Evolutionary conservation across 805 yeast genomes (phyloP), one percentile per base, ranked within the genome.

Genomic region (Hanseniaspora valbyensis): DNA sequence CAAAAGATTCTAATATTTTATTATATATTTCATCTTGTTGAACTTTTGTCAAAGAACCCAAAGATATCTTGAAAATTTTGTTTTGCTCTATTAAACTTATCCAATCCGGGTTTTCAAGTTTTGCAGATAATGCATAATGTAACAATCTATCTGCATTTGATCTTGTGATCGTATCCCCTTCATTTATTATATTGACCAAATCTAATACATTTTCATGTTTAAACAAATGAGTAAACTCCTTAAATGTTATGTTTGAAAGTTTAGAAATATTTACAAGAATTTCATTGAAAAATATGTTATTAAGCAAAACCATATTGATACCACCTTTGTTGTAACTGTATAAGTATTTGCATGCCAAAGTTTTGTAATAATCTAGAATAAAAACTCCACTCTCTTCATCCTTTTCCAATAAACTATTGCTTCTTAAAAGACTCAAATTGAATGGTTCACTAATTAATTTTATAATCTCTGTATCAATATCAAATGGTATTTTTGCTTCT

Each of bases 361-460:
- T 78, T 52, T 73, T 74, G 0, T 95, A 95, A 64, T 88, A 94
- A 56, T 84, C 81, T 14, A 82, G 59, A 38, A 78, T 74, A 7
- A 22, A 37, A 21, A 8, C 9, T 4, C 28, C 42, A 14, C 6
- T 9, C 6, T 5, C 21, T 14, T 12, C 30, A 16, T 25, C 32
- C 9, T 39, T 39, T 25, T 18, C 25, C 25, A 28, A 33, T 25
- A 18, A 34, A 18, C 25, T 24, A 24, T 26, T 40, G 26, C 24
- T 28, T 12, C 14, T 40, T n/a, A 18, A 6, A 16, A 22, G 36
- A 10, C 12, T 33, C 34, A 90, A 65, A 4, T 63, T 59, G 60
- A 75, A 84, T 0, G 86, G 85, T 2, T 57, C 54, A 0, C 56
- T 43, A 42, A 71, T 64, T 44, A 89, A 65, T 25, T 59, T 63